These are phyloP conservation scores for Pilobolus umbonatus DNA, from an alignment of 192 early-diverging fungal species.

Conservation along the genomic window DNA sequence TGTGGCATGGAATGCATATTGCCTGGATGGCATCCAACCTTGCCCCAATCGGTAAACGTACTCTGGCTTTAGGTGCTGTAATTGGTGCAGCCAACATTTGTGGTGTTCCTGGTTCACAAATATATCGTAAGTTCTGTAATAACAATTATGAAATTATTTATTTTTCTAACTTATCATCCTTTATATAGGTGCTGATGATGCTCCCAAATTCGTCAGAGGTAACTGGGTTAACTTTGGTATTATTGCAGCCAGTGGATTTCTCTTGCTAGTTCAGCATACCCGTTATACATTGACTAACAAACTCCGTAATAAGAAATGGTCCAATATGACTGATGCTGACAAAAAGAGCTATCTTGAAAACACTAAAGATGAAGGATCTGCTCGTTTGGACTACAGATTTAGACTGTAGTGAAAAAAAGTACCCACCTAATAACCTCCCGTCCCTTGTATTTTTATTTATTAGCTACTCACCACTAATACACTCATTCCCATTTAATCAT, in stretches of 20 bases:
- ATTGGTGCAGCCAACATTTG: slow-evolving; percentile 24
- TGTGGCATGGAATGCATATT: slow-evolving; percentile 30
- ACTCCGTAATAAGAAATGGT: slow-evolving; percentile 44
- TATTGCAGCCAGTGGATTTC: not conserved
- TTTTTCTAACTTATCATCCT: not conserved
- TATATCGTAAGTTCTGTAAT: slow-evolving; percentile 16
- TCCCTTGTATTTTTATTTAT: not conserved
- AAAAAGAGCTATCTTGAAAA: slow-evolving; percentile 47
- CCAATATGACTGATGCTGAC: slow-evolving; percentile 42
- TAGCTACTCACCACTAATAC: too few relatives aligned
- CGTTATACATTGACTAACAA: slow-evolving; percentile 43
- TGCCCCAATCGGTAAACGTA: slow-evolving; percentile 23
- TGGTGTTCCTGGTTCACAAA: slow-evolving; percentile 21
- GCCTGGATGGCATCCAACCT: slow-evolving; percentile 26
- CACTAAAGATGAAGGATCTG: slow-evolving; percentile 47
- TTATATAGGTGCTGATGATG: slow-evolving; percentile 11
- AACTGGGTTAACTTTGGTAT: slow-evolving; percentile 20
- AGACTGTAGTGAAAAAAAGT: slow-evolving; percentile 9
- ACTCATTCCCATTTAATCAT: too few relatives aligned
- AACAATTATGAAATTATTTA: not conserved
- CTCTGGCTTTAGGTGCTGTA: slow-evolving; percentile 18
- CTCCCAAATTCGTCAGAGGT: slow-evolving; percentile 15
- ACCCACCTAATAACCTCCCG: too few relatives aligned
- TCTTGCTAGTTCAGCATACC: slow-evolving; percentile 38
- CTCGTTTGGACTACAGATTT: slow-evolving; percentile 52